These are phyloP conservation scores for Globisporangium canariense DNA, from an alignment of 352 stramenopile species.

Conservation along the genomic window DNA sequence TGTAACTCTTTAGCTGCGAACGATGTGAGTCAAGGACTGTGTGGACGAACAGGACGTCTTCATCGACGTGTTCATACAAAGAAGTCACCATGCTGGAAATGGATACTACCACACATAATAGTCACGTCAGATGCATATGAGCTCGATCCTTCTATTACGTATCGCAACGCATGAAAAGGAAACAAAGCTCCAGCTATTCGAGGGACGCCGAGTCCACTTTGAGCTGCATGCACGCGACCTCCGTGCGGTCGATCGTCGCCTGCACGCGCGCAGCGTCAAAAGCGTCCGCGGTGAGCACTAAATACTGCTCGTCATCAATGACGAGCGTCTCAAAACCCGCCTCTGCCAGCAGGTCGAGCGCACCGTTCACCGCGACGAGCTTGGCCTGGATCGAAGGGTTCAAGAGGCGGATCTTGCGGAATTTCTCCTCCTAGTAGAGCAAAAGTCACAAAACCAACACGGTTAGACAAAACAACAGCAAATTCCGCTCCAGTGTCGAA, in stretches of 20 bases:
- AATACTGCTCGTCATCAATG: slow-evolving; percentile 52
- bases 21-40: no score
- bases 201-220: slow-evolving; percentile 43
- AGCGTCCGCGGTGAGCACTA: slow-evolving; percentile 39
- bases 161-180: background rate
- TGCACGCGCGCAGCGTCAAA: slow-evolving; percentile 47
- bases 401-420: slow-evolving; percentile 57
- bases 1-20: no score
- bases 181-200: background rate
- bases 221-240: slow-evolving; percentile 69
- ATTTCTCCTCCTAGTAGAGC: slow-evolving; percentile 57
- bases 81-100: no score
- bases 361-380: slow-evolving; percentile 50
- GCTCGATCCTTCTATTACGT: background rate
- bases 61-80: no score
- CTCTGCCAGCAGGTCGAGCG: slow-evolving; percentile 55
- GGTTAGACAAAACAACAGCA: background rate
- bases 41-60: no score
- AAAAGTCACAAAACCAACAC: background rate
- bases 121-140: no score
- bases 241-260: slow-evolving; percentile 50
- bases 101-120: no score
- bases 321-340: slow-evolving; percentile 41
- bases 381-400: slow-evolving; percentile 65
- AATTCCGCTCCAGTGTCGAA: background rate